Evolutionary conservation across 768 basidiomycete species (phyloP).

Genomic region (Termitomyces sp.): DNA sequence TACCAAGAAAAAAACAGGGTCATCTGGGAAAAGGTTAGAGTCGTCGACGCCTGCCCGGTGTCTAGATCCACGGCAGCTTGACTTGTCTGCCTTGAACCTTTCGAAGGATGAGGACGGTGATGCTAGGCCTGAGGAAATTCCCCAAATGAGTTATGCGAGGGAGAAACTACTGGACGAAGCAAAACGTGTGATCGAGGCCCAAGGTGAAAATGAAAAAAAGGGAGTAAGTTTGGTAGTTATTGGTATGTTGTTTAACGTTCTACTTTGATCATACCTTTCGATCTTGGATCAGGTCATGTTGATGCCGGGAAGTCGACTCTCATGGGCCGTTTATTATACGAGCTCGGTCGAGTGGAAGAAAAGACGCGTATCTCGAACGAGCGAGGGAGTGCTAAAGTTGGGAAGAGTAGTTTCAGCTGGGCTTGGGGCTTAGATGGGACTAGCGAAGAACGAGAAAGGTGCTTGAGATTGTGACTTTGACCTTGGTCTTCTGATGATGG

Average conservation of each 20-base stretch:
- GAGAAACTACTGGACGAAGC: slow-evolving; percentile 87
- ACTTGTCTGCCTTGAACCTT: slow-evolving; percentile 73
- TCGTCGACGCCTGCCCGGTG: slow-evolving; percentile 36
- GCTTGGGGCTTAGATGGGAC: slow-evolving; percentile 97
- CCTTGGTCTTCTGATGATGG: slow-evolving; percentile 5
- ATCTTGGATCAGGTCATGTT: slow-evolving; percentile 70
- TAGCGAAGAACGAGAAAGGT: slow-evolving; percentile 87
- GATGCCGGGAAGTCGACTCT: slow-evolving; percentile 98
- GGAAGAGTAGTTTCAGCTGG: slow-evolving; percentile 96
- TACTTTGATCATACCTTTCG: neutral
- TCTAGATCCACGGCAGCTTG: slow-evolving; percentile 56
- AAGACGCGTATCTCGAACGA: slow-evolving; percentile 82
- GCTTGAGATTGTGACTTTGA: slow-evolving; percentile 11
- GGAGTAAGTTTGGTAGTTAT: slow-evolving; percentile 87
- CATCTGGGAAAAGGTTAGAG: slow-evolving; percentile 30
- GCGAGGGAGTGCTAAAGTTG: slow-evolving; percentile 80
- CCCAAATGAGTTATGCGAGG: slow-evolving; percentile 61
- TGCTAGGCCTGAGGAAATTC: slow-evolving; percentile 44
- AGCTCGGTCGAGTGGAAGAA: slow-evolving; percentile 84
- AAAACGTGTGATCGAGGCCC: slow-evolving; percentile 39
- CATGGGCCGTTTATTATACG: slow-evolving; percentile 93
- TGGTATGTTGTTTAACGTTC: slow-evolving; percentile 41
- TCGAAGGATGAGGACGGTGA: slow-evolving; percentile 36
- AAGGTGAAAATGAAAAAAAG: slow-evolving; percentile 52
- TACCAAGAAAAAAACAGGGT: slow-evolving; percentile 37